Evolutionary conservation across 2,329 filamentous ascomycete species (phyloP), one percentile per base, ranked within the genome.

Genomic region (Pseudogymnoascus sp.): DNA sequence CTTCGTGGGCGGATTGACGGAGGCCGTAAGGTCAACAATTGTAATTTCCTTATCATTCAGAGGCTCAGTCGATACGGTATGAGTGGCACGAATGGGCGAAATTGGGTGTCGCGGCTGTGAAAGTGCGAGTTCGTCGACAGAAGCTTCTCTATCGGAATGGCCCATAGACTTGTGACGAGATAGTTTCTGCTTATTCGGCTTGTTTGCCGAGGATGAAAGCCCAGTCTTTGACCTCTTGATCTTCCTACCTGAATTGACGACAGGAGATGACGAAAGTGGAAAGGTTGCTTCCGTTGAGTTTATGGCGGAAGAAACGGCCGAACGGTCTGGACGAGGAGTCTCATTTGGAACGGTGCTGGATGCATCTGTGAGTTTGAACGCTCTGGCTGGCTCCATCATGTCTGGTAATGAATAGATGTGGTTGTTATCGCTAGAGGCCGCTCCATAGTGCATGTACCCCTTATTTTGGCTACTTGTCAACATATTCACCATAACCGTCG

Each of bases 381-480:
- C 25, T 18, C 35, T 40, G 21, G 37, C 60, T 59, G 21, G 37
- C n/a, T 50, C 56, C 62, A 62, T 60, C 23, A 60, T 35, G 6
- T 63, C 61, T 21, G 61, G 47, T 11, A 60, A 23, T 2, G 62
- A 63, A 10, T 60, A 62, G 18, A 25, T 35, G 21, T 42, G 40
- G 47, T 25, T 56, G 23, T 56, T 12, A 50, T 35, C 61, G 18
- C 60, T 42, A n/a, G 61, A 63, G 6, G 18, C 35, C 11, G 23
- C 33, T 11, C 31, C 21, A 23, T 63, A 31, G 40, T 23, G 42
- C 10, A 21, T 23, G 42, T 64, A 63, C n/a, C 35, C 31, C 28
- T 28, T 21, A 37, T 31, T 60, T 47, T 63, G 63, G 31, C 61
- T 63, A 16, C 31, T 62, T 14, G 47, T 60, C 10, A 64, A 63